phyloP scores from a whole-genome alignment of 75 land plant species.

The Cupressus sempervirens region DNA sequence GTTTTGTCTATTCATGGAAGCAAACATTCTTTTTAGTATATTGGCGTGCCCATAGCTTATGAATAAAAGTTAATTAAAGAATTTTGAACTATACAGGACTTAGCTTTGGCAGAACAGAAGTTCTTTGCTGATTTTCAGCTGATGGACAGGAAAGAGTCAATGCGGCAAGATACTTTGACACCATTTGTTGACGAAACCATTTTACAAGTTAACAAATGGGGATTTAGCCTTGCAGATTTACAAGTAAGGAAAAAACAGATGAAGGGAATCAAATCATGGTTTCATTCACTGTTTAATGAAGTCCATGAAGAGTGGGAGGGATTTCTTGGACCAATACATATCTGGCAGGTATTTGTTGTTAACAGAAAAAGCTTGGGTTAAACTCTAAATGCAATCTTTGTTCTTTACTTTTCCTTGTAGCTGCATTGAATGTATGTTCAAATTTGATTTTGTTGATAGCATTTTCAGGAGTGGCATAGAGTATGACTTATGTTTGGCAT shows the following conservation, averaged over 20 bases:
- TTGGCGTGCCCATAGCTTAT: neutral
- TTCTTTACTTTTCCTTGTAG: neutral
- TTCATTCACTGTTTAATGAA: conserved; percentile 41
- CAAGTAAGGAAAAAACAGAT: conserved; percentile 42
- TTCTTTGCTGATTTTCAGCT: conserved; percentile 57
- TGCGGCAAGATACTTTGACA: conserved; percentile 56
- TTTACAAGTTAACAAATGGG: conserved; percentile 81
- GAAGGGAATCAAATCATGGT: conserved; percentile 38
- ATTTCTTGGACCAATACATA: conserved; percentile 86
- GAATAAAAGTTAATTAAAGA: neutral
- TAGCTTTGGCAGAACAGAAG: conserved; percentile 50
- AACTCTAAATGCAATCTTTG: neutral
- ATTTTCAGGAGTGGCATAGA: neutral
- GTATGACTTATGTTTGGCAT: neutral
- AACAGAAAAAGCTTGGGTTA: neutral
- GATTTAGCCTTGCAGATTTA: conserved; percentile 74
- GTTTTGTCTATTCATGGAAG: neutral
- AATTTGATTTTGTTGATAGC: neutral
- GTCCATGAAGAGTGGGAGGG: conserved; percentile 56
- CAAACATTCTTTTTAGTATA: neutral
- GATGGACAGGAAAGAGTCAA: conserved; percentile 69
- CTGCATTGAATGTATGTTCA: neutral
- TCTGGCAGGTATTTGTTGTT: conserved; percentile 72
- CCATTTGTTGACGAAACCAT: conserved; percentile 79
- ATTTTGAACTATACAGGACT: conserved; percentile 50